Percentiles rank a stretch among this genome's conserved stretches.
Evolutionary conservation across 1,284 basidiomycete species (phyloP).

Genomic region (Athelia sp.): DNA sequence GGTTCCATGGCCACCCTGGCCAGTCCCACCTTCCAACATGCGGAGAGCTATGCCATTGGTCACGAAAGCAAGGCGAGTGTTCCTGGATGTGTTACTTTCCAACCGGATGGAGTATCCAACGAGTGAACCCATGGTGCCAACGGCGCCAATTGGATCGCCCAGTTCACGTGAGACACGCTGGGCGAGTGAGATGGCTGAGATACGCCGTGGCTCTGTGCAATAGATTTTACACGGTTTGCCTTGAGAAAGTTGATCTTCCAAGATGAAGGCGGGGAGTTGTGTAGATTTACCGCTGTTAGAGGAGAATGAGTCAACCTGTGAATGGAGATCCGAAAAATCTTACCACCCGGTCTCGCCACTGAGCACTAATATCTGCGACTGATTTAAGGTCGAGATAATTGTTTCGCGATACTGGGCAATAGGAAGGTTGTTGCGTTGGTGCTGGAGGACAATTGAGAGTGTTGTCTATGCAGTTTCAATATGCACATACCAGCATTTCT

Average conservation of each 20-base stretch:
- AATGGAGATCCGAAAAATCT: conserved; percentile 11
- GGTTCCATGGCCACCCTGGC: conserved; percentile 59
- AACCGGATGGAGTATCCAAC: conserved; percentile 96
- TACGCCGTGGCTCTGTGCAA: conserved; percentile 95
- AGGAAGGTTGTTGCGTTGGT: conserved; percentile 74
- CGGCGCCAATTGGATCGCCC: conserved; percentile 79
- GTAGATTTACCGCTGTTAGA: conserved; percentile 88
- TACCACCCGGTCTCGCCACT: conserved; percentile 98
- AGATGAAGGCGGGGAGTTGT: conserved; percentile 91
- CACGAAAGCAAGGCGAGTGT: conserved; percentile 80
- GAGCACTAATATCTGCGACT: conserved; percentile 86
- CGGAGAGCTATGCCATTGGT: conserved; percentile 96
- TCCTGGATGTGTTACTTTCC: conserved; percentile 82
- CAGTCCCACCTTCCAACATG: conserved; percentile 86
- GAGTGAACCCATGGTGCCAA: conserved; percentile 77
- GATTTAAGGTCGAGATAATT: conserved; percentile 72
- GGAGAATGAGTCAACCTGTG: conserved; percentile 1
- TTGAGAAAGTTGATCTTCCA: conserved; percentile 84
- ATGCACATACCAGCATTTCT: conserved; percentile 76
- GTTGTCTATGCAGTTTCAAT: conserved; percentile 1
- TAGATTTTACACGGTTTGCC: conserved; percentile 90
- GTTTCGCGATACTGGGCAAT: conserved; percentile 82
- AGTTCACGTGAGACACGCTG: conserved; percentile 94
- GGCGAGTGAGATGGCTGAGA: conserved; percentile 95
- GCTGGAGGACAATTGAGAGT: conserved; percentile 30